Evolutionary conservation across 805 yeast species (phyloP).

Genomic region (Ogataea siamensis): DNA sequence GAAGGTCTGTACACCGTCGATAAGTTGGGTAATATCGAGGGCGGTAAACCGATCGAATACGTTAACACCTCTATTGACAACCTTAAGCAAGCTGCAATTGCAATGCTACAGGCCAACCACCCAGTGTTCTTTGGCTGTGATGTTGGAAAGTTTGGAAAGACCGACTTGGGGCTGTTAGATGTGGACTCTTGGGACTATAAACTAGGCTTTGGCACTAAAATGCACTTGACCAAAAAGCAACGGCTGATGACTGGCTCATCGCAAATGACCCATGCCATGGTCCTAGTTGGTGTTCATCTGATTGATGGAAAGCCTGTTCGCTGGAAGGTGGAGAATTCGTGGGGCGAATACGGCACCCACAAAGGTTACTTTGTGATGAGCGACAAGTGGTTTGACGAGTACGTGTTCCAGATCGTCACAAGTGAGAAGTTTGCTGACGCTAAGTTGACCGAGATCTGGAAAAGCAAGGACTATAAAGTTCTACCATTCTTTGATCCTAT

Average conservation of each 20-base stretch:
- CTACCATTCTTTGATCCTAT: conserved; percentile 75
- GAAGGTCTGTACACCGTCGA: conserved; percentile 72
- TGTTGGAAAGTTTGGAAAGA: conserved; percentile 72
- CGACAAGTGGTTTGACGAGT: conserved; percentile 73
- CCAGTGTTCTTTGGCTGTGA: conserved; percentile 89
- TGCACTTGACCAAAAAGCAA: conserved; percentile 36
- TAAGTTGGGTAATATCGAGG: conserved; percentile 70
- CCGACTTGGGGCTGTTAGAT: conserved; percentile 67
- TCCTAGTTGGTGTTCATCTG: conserved; percentile 76
- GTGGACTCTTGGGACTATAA: conserved; percentile 66
- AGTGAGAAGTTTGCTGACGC: conserved; percentile 35
- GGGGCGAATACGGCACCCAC: conserved; percentile 71
- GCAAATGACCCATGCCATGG: conserved; percentile 90
- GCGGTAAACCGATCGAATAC: conserved; percentile 71
- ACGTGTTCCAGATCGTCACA: conserved; percentile 66
- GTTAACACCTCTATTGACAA: conserved; percentile 63
- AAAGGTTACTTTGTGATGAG: conserved; percentile 73
- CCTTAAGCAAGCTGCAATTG: conserved; percentile 61
- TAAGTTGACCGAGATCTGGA: conserved; percentile 43
- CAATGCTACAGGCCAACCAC: conserved; percentile 67
- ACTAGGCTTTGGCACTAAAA: conserved; percentile 46
- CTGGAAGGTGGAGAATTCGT: conserved; percentile 77
- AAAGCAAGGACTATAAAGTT: conserved; percentile 46
- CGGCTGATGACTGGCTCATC: conserved; percentile 42
- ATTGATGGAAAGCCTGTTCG: conserved; percentile 57